Evolutionary conservation across 495 filamentous ascomycete genomes (phyloP), one percentile per base, ranked within the genome.

Genomic region (Parathielavia appendiculata): DNA sequence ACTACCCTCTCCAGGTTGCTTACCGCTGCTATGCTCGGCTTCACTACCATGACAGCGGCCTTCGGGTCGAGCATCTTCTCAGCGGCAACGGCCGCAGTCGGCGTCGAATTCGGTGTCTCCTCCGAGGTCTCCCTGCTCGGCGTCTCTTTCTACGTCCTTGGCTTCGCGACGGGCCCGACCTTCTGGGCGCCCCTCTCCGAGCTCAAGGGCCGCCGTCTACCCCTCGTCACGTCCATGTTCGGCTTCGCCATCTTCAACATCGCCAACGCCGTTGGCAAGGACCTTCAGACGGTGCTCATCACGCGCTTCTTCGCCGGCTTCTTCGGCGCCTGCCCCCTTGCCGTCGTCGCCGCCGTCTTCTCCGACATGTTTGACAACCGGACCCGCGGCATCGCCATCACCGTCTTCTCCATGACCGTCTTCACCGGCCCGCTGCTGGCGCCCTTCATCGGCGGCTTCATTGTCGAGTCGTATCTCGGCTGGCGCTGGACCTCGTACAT

Each of bases 401-500:
- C 90, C 1, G 73, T 92, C 23, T 96, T 92, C 73, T 85, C 87
- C 38, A 87, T 89, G 83, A 84, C 86, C 5, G 88, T 95, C 23
- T 95, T 95, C 71, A 82, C 82, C 4, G 90, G 90, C 3, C 91
- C 91, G 0, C 76, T 95, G 7, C 69, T 92, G 9, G 90, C 88
- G 0, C 89, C 91, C 7, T 92, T 92, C 55, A 62, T 92, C 59
- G 90, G 91, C 54, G 91, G 91, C 10, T 95, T 91, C 76, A 92
- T 92, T 60, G 74, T 85, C 12, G 76, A 83, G 39, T 83, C 82
- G 13, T 72, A 86, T 65, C 77, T 80, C 19, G 88, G 86, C 51
- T 96, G 91, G 91, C 81, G 90, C 47, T 96, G 90, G 90, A 95
- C 91, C 5, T 82, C 87, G 66, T 95, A 88, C 60, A 55, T 83